Base-by-base conservation (phyloP, 1,139 yeast species). In the Diutina siamensis region DNA sequence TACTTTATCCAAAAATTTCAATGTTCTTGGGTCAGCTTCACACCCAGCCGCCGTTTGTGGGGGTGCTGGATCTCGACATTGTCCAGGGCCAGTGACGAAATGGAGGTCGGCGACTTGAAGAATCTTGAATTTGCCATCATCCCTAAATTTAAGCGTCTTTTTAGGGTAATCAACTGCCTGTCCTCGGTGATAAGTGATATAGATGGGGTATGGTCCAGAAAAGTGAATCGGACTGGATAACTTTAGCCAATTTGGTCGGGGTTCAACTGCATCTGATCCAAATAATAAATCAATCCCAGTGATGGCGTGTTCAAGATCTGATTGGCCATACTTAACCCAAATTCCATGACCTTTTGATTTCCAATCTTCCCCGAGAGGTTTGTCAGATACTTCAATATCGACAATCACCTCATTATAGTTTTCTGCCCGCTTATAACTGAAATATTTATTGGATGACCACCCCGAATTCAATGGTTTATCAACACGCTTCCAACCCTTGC, bases 221-320 rank as follows among this genome's bases (percentile, higher is more conserved):
- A 17, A 22, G 4, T 21, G 18, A n/a, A 35, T 18, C 8, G 38
- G 38, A 5, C 10, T 25, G 12, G 34, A 31, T 13, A 13, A 7
- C 34, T 10, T 31, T 13, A 4, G 4, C 96, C 96, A 88, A 45
- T 76, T 74, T 0, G 78, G 76, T 48, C 95, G 67, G 1, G 95
- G 95, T 46, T 87, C 95, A 3, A 72, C 77, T 0, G 86, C 82
- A 53, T 80, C 87, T 2, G 61, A 61, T 1, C 95, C 94, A 64
- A 78, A 87, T 35, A 87, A 63, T 1, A 86, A 65, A 52, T 83
- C 86, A 15, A 86, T 49, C 53, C 69, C 62, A 52, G 74, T 49
- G 21, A 72, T 57, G 0, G 76, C 60, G 12, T 48, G 35, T 8
- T 50, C 49, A 44, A 44, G 45, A 4, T 59, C 50, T 4, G 62